Conservation (phyloP, 169 alveolate genomes). For the Blepharisma undulans region DNA sequence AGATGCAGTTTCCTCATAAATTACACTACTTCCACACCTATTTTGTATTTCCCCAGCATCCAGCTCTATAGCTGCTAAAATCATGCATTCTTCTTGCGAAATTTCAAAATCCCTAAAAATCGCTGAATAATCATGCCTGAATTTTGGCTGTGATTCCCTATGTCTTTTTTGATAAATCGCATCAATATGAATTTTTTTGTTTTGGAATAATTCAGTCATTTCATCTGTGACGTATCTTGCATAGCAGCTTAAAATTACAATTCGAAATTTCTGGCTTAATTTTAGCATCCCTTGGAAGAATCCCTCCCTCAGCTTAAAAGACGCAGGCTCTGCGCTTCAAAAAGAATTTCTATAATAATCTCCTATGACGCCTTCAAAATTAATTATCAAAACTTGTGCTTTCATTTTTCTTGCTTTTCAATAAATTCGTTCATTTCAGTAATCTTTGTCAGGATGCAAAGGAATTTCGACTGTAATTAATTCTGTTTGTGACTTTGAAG, state of each 20-base stretch:
- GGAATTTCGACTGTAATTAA: background rate
- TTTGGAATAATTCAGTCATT: background rate
- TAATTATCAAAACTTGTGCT: background rate
- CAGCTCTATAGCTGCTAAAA: background rate
- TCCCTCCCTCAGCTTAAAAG: background rate
- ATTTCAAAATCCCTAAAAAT: background rate
- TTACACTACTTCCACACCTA: background rate
- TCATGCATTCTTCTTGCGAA: background rate
- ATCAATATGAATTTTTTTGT: background rate
- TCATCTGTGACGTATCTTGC: background rate
- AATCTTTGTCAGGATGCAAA: background rate
- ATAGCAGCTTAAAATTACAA: background rate
- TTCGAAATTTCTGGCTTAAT: background rate
- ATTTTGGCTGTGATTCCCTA: background rate
- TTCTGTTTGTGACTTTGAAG: background rate
- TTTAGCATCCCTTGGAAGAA: background rate
- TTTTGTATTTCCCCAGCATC: background rate
- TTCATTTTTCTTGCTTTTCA: background rate
- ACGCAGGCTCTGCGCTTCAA: background rate
- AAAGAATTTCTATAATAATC: background rate
- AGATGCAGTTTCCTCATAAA: background rate
- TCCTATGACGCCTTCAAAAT: conserved; percentile 6
- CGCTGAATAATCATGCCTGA: background rate
- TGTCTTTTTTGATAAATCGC: background rate
- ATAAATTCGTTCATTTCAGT: background rate